Conservation (phyloP, 352 stramenopile genomes). For the Blastocystis sp. region DNA sequence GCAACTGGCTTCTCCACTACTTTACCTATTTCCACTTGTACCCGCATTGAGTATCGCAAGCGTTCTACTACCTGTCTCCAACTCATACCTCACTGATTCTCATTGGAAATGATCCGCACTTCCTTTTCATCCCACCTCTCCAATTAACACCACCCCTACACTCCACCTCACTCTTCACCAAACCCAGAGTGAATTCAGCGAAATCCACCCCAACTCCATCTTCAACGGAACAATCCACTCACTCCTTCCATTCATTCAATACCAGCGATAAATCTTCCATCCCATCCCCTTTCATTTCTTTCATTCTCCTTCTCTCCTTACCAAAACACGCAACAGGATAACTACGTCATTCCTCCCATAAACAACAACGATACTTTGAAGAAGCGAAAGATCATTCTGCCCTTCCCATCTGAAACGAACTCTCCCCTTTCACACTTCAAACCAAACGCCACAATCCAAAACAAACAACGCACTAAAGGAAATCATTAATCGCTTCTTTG, state of each 20-base stretch:
- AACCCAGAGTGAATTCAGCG: neutral
- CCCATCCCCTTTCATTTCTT: too few species aligned
- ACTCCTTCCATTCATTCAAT: slow-evolving; percentile 17
- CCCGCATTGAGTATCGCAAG: neutral
- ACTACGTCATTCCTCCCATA: neutral
- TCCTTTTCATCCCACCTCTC: neutral
- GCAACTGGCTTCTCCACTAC: slow-evolving; percentile 87
- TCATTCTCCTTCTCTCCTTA: too few species aligned
- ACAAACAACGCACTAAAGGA: slow-evolving; percentile 70
- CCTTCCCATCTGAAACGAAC: too few species aligned
- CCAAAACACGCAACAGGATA: neutral
- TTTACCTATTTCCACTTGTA: neutral
- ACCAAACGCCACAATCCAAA: too few species aligned
- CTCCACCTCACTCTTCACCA: neutral
- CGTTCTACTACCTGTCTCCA: neutral
- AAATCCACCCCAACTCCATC: neutral
- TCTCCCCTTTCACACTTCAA: too few species aligned
- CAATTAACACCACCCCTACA: neutral
- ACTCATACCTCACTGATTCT: slow-evolving; percentile 4
- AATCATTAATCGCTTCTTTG: slow-evolving; percentile 48
- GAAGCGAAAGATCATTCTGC: too few species aligned
- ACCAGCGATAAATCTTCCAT: slow-evolving; percentile 57
- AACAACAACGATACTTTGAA: too few species aligned
- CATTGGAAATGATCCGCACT: neutral
- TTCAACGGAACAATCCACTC: neutral